Percentiles rank a stretch among this genome's conserved stretches.
Evolutionary conservation across 2,329 filamentous ascomycete genomes (phyloP).

Genomic region (Exophiala aquamarina): DNA sequence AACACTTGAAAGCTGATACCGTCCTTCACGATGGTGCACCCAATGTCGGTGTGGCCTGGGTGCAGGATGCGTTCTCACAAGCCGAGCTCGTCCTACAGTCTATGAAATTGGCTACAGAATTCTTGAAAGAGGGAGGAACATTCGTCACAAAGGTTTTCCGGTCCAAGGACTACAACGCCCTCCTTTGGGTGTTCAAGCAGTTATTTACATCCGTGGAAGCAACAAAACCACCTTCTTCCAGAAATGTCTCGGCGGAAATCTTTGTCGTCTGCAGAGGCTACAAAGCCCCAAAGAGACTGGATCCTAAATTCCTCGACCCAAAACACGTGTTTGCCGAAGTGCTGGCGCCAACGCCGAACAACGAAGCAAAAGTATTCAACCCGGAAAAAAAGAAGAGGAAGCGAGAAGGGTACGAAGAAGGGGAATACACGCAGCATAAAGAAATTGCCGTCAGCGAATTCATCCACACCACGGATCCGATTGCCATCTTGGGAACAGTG

Average conservation of each 20-base stretch:
- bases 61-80: constrained; percentile 97
- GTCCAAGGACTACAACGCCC: constrained; percentile 92
- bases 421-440: constrained; percentile 89
- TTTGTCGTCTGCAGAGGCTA: constrained; percentile 96
- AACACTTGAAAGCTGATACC: constrained; percentile 93
- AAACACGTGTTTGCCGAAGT: constrained; percentile 89
- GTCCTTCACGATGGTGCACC: constrained; percentile 96
- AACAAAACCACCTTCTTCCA: constrained; percentile 91
- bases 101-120: constrained; percentile 92
- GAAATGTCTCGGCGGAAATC: constrained; percentile 96
- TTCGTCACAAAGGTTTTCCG: constrained; percentile 98
- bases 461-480: constrained; percentile 89
- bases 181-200: constrained; percentile 98
- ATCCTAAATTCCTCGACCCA: constrained; percentile 89
- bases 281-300: constrained; percentile 91
- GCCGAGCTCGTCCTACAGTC: constrained; percentile 88
- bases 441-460: constrained; percentile 87
- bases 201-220: constrained; percentile 93
- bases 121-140: constrained; percentile 81
- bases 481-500: constrained; percentile 81
- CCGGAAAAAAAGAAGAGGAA: constrained; percentile 97
- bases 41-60: constrained; percentile 97
- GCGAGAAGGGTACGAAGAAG: constrained; percentile 96
- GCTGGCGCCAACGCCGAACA: constrained; percentile 81
- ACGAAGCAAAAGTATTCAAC: constrained; percentile 97